These are phyloP conservation scores for Suillus variegatus DNA, from an alignment of 768 basidiomycete species.

Conservation along the genomic window DNA sequence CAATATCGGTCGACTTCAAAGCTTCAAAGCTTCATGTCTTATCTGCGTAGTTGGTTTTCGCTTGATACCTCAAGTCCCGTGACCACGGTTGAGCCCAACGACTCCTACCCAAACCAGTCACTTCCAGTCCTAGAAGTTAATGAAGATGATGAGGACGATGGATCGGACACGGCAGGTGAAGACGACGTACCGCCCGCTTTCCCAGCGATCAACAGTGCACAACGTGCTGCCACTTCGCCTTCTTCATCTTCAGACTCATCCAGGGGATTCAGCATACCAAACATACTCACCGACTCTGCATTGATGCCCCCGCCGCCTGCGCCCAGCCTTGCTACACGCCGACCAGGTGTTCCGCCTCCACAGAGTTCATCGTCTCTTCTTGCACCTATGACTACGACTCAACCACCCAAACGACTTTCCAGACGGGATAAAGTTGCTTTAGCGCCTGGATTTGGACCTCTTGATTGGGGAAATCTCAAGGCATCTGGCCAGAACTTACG, in stretches of 20 bases:
- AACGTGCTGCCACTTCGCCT: constrained; percentile 46
- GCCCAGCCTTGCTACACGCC: constrained; percentile 40
- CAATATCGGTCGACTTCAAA: not conserved
- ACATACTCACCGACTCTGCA: constrained; percentile 45
- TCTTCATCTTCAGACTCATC: constrained; percentile 9
- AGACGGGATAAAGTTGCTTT: constrained; percentile 81
- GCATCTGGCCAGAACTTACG: constrained; percentile 77
- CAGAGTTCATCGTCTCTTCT: constrained; percentile 46
- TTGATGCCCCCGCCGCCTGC: constrained; percentile 55
- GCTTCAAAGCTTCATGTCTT: no score
- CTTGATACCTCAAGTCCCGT: constrained; percentile 28
- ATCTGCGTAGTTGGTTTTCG: constrained; percentile 60
- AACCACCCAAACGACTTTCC: constrained; percentile 56
- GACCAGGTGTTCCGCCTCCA: constrained; percentile 31
- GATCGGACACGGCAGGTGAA: constrained; percentile 42
- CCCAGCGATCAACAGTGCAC: constrained; percentile 70
- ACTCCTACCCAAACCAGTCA: constrained; percentile 1
- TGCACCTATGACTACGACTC: constrained; percentile 64
- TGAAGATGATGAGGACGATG: constrained; percentile 36
- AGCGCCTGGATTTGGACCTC: constrained; percentile 85
- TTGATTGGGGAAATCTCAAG: constrained; percentile 94
- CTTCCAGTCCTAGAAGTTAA: constrained; percentile 22
- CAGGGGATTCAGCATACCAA: constrained; percentile 16
- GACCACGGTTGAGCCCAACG: not conserved
- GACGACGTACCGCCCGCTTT: constrained; percentile 74